Percentiles rank a stretch among this genome's conserved stretches.
Evolutionary conservation across 179 eudicot genomes (phyloP).

Genomic region (Silene vulgaris): DNA sequence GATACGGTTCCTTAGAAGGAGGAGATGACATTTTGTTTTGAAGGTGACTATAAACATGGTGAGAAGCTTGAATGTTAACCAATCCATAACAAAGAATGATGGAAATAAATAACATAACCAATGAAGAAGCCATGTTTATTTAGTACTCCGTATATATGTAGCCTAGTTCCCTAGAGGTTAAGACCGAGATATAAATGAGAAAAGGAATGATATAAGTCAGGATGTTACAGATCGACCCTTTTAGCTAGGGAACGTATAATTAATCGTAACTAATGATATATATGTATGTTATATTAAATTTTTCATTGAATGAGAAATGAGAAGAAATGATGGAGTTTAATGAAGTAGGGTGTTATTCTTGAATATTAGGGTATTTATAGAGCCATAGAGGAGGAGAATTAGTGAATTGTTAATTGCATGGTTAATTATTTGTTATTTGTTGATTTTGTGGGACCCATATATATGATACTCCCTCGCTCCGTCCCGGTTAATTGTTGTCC

Average conservation of each 20-base stretch:
- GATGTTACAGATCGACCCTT: neutral
- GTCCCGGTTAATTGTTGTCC: too few relatives aligned
- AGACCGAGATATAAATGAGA: neutral
- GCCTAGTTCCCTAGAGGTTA: neutral
- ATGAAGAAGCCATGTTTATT: constrained; percentile 5
- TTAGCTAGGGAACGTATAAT: neutral
- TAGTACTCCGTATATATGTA: too few relatives aligned
- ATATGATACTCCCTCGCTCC: too few relatives aligned
- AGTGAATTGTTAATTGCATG: neutral
- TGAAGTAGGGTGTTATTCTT: neutral
- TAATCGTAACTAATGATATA: neutral
- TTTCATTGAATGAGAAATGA: neutral
- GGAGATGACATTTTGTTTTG: neutral
- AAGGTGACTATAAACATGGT: constrained; percentile 15
- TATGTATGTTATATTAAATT: too few relatives aligned
- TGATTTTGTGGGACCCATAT: constrained; percentile 8
- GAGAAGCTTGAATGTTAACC: constrained; percentile 29
- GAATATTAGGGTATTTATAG: constrained; percentile 23
- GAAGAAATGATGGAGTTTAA: constrained; percentile 9
- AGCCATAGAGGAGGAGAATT: constrained; percentile 16
- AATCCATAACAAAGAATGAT: constrained; percentile 19
- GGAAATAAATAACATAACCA: neutral
- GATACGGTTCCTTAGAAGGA: constrained; percentile 31
- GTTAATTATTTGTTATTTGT: neutral
- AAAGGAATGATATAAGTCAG: neutral